Percentiles rank a stretch among this genome's conserved stretches.
phyloP scores from a whole-genome alignment of 805 yeast genomes.

The Lachancea meyersii region DNA sequence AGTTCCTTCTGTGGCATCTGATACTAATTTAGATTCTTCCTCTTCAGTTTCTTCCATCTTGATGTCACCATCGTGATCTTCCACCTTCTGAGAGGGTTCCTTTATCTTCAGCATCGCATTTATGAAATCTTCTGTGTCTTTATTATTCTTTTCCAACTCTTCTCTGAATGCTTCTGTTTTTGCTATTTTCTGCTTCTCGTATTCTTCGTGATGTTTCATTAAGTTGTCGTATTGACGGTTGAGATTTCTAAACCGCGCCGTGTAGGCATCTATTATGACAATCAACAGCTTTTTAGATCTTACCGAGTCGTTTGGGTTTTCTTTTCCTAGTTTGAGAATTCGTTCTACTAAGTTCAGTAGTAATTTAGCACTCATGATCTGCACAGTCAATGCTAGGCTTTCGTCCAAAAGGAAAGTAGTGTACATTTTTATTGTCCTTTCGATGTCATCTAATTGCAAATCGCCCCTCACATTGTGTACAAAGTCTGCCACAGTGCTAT shows the following conservation, averaged over 20 bases:
- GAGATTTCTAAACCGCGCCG: slow-evolving; percentile 69
- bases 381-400: slow-evolving; percentile 79
- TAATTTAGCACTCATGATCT: slow-evolving; percentile 92
- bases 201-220: slow-evolving; percentile 52
- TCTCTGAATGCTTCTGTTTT: slow-evolving; percentile 39
- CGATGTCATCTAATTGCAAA: slow-evolving; percentile 71
- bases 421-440: slow-evolving; percentile 80
- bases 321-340: slow-evolving; percentile 57
- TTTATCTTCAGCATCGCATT: slow-evolving; percentile 24
- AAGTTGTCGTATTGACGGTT: slow-evolving; percentile 67
- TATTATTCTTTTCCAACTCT: slow-evolving; percentile 29
- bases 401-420: slow-evolving; percentile 76
- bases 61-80: slow-evolving; percentile 14
- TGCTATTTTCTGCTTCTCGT: slow-evolving; percentile 40
- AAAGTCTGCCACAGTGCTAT: slow-evolving; percentile 91
- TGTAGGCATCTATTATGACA: slow-evolving; percentile 82
- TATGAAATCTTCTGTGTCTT: slow-evolving; percentile 36
- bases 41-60: slow-evolving; percentile 13
- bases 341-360: slow-evolving; percentile 83
- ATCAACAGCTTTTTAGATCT: slow-evolving; percentile 61
- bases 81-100: slow-evolving; percentile 29
- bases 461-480: slow-evolving; percentile 87
- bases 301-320: slow-evolving; percentile 69
- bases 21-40: not conserved
- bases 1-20: not conserved